A percentile compares a stretch with the other conserved stretches of the same genome.
Conservation (phyloP, 352 stramenopile species). For the Pythium apleroticum region DNA sequence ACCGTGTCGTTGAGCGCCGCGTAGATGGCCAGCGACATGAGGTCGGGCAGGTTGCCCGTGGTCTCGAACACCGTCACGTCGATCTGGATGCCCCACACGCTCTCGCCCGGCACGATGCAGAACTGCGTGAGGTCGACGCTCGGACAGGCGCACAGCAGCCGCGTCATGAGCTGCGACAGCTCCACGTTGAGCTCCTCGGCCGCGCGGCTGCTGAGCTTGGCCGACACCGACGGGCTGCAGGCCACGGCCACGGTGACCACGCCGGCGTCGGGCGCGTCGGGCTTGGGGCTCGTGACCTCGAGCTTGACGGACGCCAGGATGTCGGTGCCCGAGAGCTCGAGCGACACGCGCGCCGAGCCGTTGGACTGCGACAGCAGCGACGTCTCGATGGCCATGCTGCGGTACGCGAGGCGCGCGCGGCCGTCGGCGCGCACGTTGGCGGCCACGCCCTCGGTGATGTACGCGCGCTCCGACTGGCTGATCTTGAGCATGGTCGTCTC, state of each 20-base stretch:
- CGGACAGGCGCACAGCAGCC: slow-evolving; percentile 54
- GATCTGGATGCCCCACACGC: slow-evolving; percentile 69
- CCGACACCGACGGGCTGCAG: slow-evolving; percentile 72
- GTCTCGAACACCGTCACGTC: slow-evolving; percentile 84
- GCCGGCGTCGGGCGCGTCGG: slow-evolving; percentile 48
- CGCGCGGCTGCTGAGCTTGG: slow-evolving; percentile 65
- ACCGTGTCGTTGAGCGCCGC: slow-evolving; percentile 79
- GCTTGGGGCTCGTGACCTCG: slow-evolving; percentile 50
- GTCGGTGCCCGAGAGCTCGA: slow-evolving; percentile 67
- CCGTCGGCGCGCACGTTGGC: slow-evolving; percentile 70
- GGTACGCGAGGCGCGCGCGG: slow-evolving; percentile 62
- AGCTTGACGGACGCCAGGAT: slow-evolving; percentile 80
- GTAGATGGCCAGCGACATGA: slow-evolving; percentile 83
- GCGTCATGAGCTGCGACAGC: slow-evolving; percentile 76
- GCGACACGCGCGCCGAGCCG: slow-evolving; percentile 67
- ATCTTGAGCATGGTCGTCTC: slow-evolving; percentile 62
- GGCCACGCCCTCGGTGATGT: slow-evolving; percentile 71
- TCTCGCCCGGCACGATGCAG: slow-evolving; percentile 72
- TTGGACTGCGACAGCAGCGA: slow-evolving; percentile 76
- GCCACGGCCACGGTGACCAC: slow-evolving; percentile 56
- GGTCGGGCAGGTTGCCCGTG: slow-evolving; percentile 65
- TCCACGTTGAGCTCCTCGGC: slow-evolving; percentile 79
- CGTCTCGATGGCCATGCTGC: slow-evolving; percentile 62
- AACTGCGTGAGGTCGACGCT: slow-evolving; percentile 52
- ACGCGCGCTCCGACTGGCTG: slow-evolving; percentile 70